Conservation (phyloP, 352 stramenopile genomes). For the Aphanomyces stellatus region DNA sequence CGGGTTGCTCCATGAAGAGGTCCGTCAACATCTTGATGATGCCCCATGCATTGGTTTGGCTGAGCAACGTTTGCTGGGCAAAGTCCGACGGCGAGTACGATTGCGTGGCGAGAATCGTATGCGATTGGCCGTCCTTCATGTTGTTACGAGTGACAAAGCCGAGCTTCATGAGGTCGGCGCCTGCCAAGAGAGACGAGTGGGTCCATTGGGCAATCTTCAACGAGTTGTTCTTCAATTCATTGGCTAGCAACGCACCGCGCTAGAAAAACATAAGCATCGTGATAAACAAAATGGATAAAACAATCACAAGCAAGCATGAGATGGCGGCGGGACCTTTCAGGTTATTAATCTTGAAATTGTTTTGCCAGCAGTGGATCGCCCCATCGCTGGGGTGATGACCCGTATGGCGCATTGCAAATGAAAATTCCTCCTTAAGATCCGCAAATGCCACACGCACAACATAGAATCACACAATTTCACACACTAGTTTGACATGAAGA, state of each 20-base stretch:
- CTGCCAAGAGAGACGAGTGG: slow-evolving; percentile 91
- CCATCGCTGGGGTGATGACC: not conserved
- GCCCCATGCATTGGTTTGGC: slow-evolving; percentile 98
- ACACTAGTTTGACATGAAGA: not conserved
- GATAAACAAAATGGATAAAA: slow-evolving; percentile 14
- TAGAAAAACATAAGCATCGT: slow-evolving; percentile 30
- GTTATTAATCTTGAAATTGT: slow-evolving; percentile 5
- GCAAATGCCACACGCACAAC: slow-evolving; percentile 10
- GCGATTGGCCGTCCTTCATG: slow-evolving; percentile 93
- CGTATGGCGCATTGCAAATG: slow-evolving; percentile 21
- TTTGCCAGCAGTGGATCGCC: not conserved
- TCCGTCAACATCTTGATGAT: slow-evolving; percentile 92
- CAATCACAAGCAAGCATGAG: not conserved
- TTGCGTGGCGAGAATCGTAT: slow-evolving; percentile 94
- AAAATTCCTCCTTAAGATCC: slow-evolving; percentile 28
- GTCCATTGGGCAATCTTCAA: slow-evolving; percentile 98
- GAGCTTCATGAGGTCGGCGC: slow-evolving; percentile 97
- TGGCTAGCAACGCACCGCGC: slow-evolving; percentile 93
- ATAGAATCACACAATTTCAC: slow-evolving; percentile 1
- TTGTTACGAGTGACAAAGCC: slow-evolving; percentile 92
- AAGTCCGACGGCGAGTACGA: slow-evolving; percentile 97
- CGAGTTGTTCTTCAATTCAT: slow-evolving; percentile 99
- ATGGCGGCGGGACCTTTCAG: not conserved
- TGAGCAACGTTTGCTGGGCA: slow-evolving; percentile 95
- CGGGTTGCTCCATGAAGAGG: slow-evolving; percentile 89